These are phyloP conservation scores for Hippophae rhamnoides DNA, from an alignment of 306 rosid species.

Conservation along the genomic window DNA sequence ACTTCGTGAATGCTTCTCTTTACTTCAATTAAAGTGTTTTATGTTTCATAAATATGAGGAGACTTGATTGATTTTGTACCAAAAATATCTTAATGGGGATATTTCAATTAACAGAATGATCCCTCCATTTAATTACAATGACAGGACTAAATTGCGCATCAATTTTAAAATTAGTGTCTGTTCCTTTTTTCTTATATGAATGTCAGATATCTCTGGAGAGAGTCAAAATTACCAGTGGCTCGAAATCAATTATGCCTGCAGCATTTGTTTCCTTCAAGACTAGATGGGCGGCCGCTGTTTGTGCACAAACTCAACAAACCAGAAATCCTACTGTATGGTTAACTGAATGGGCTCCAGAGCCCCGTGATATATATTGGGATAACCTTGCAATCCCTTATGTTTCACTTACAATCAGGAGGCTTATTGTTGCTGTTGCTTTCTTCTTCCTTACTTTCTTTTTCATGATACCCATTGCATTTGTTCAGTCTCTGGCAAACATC, in stretches of 20 bases:
- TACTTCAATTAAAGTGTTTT: background rate
- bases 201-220: conserved; percentile 60
- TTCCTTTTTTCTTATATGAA: conserved; percentile 11
- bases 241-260: conserved; percentile 69
- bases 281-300: conserved; percentile 96
- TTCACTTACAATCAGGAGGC: conserved; percentile 80
- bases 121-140: conserved; percentile 7
- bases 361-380: conserved; percentile 91
- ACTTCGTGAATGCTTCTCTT: conserved; percentile 12
- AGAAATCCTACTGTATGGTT: conserved; percentile 90
- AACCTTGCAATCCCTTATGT: conserved; percentile 91
- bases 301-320: conserved; percentile 87
- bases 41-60: no score
- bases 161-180: background rate
- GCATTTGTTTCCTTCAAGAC: conserved; percentile 89
- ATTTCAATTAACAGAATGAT: conserved; percentile 2
- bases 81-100: background rate
- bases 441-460: conserved; percentile 95
- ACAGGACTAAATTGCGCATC: conserved; percentile 9
- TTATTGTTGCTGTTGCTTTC: conserved; percentile 76
- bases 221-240: conserved; percentile 35
- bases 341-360: conserved; percentile 98
- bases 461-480: conserved; percentile 96
- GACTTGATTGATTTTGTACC: no score
- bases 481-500: conserved; percentile 88